Conservation (phyloP, 352 stramenopile genomes). For the Aphanomyces euteiches region DNA sequence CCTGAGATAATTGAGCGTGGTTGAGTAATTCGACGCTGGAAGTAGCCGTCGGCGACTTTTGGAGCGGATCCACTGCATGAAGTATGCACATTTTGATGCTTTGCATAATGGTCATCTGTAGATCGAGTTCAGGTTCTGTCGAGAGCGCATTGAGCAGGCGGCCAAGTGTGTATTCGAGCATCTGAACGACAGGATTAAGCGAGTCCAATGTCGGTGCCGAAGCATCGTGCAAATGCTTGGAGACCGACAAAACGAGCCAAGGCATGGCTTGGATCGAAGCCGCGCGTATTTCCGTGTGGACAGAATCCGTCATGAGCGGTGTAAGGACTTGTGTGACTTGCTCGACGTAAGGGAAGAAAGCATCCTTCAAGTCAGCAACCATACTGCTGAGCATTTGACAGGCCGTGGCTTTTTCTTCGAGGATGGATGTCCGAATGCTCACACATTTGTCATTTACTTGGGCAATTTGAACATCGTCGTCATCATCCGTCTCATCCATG, state of each 20-base stretch:
- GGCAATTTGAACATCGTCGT: slow-evolving; percentile 76
- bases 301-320: slow-evolving; percentile 74
- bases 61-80: slow-evolving; percentile 36
- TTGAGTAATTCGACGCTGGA: slow-evolving; percentile 56
- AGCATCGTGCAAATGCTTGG: slow-evolving; percentile 24
- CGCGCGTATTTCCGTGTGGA: slow-evolving; percentile 81
- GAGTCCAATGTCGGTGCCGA: slow-evolving; percentile 1
- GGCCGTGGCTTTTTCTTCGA: slow-evolving; percentile 81
- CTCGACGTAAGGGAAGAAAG: slow-evolving; percentile 83
- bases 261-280: slow-evolving; percentile 77
- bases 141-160: slow-evolving; percentile 70
- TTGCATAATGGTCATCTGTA: slow-evolving; percentile 83
- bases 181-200: slow-evolving; percentile 67
- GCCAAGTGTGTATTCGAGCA: slow-evolving; percentile 79
- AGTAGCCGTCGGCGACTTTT: slow-evolving; percentile 11
- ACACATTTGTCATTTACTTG: slow-evolving; percentile 80
- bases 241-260: slow-evolving; percentile 55
- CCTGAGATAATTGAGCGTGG: slow-evolving; percentile 51
- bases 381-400: slow-evolving; percentile 75
- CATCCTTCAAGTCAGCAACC: slow-evolving; percentile 71
- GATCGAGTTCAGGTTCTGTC: slow-evolving; percentile 76
- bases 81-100: slow-evolving; percentile 71
- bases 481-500: slow-evolving; percentile 64
- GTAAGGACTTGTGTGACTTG: slow-evolving; percentile 79
- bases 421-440: slow-evolving; percentile 73